Conservation (phyloP, 306 rosid genomes). For the Prunus mume region DNA sequence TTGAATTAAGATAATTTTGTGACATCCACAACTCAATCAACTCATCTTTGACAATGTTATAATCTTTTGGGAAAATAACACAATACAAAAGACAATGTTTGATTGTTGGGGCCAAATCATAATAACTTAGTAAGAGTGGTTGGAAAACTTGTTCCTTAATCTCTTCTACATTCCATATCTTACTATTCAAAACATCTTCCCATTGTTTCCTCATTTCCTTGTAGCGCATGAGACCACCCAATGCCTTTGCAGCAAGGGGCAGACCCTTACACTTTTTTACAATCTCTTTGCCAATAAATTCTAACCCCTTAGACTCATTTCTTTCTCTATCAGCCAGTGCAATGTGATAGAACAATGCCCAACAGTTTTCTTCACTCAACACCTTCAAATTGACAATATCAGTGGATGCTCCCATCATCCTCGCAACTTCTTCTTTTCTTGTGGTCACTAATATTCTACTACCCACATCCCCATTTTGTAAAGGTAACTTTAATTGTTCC, state of each 20-base stretch:
- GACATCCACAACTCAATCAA: neutral
- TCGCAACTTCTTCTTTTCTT: constrained; percentile 1
- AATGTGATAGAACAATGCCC: neutral
- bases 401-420: neutral
- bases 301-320: neutral
- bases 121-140: constrained; percentile 15
- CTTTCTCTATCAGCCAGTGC: neutral
- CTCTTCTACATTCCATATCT: neutral
- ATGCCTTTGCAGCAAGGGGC: constrained; percentile 16
- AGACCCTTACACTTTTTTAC: constrained; percentile 8
- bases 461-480: constrained; percentile 1
- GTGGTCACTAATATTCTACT: constrained; percentile 17
- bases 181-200: neutral
- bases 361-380: neutral
- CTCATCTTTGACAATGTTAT: neutral
- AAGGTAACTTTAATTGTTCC: neutral
- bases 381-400: neutral
- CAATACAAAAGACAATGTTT: constrained; percentile 8
- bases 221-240: constrained; percentile 2
- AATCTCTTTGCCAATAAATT: constrained; percentile 2
- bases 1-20: neutral
- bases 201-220: neutral
- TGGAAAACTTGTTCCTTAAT: neutral
- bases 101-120: neutral
- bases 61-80: neutral